Evolutionary conservation across 2,329 filamentous ascomycete genomes (phyloP).

Genomic region (Monosporascus sp.): DNA sequence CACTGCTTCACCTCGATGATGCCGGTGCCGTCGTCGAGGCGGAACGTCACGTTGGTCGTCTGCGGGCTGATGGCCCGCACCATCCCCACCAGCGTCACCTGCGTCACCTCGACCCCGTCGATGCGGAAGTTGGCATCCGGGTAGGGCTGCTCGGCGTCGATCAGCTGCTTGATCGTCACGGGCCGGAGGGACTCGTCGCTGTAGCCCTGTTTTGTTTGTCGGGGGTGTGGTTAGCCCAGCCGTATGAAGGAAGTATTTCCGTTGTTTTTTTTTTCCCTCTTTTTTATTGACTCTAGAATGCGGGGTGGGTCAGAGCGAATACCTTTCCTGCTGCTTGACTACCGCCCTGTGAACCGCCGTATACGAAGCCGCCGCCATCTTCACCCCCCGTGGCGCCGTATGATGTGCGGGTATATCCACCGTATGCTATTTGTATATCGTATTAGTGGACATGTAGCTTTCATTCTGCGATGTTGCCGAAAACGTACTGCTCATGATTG

Average conservation of each 20-base stretch:
- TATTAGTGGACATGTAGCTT: slow-evolving; percentile 1
- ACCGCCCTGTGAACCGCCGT: slow-evolving; percentile 53
- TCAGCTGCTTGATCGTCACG: slow-evolving; percentile 90
- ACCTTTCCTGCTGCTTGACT: slow-evolving; percentile 39
- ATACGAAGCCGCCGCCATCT: slow-evolving; percentile 58
- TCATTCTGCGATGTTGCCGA: neutral
- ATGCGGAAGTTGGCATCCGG: slow-evolving; percentile 73
- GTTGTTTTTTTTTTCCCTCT: neutral
- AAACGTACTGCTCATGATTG: slow-evolving; percentile 12
- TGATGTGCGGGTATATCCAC: slow-evolving; percentile 39
- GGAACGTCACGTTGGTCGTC: slow-evolving; percentile 86
- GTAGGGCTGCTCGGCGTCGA: slow-evolving; percentile 73
- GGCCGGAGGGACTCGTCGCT: slow-evolving; percentile 84
- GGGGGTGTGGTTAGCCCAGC: slow-evolving; percentile 1
- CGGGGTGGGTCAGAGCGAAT: neutral
- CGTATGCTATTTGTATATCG: slow-evolving; percentile 39
- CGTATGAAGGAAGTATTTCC: slow-evolving; percentile 1
- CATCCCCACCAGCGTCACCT: slow-evolving; percentile 85
- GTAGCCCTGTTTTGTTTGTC: slow-evolving; percentile 42
- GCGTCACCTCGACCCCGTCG: slow-evolving; percentile 66
- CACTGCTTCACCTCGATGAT: slow-evolving; percentile 87
- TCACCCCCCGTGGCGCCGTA: slow-evolving; percentile 53
- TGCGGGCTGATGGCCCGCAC: slow-evolving; percentile 82
- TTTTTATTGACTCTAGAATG: neutral
- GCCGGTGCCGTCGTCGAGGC: slow-evolving; percentile 91